Evolutionary conservation across 495 filamentous ascomycete species (phyloP).

Genomic region (Talaromyces wortmannii): DNA sequence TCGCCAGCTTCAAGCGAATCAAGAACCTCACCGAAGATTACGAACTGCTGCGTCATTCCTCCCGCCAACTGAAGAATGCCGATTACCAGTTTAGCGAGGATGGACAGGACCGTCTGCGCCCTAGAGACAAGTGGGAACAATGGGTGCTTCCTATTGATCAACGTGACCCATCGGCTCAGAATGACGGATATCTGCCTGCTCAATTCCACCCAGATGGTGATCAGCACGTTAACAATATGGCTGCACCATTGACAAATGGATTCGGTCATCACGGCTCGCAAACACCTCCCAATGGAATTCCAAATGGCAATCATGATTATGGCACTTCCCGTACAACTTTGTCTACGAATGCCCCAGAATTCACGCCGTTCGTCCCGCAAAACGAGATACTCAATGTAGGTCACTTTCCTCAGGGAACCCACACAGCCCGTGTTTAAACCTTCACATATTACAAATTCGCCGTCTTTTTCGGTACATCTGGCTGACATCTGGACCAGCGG

Average conservation of each 20-base stretch:
- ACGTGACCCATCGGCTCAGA: conserved; percentile 54
- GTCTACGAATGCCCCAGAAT: conserved; percentile 72
- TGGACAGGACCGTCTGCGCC: conserved; percentile 72
- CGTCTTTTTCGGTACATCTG: conserved; percentile 41
- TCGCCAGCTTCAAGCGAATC: conserved; percentile 81
- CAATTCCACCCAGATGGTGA: conserved; percentile 2
- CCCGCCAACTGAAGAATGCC: conserved; percentile 59
- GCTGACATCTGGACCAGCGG: conserved; percentile 40
- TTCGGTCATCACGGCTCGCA: conserved; percentile 8
- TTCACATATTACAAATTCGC: too few relatives aligned
- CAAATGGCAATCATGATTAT: conserved; percentile 35
- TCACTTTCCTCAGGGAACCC: conserved; percentile 10
- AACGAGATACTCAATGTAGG: conserved; percentile 38
- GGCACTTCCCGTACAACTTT: conserved; percentile 48
- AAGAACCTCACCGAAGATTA: conserved; percentile 65
- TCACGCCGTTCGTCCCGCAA: conserved; percentile 49
- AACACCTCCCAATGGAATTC: conserved; percentile 18
- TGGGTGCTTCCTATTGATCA: conserved; percentile 65
- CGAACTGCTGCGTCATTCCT: conserved; percentile 66
- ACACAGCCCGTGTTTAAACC: too few relatives aligned
- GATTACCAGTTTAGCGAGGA: conserved; percentile 67
- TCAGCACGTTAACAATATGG: conserved; percentile 19
- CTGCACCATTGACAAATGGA: conserved; percentile 23
- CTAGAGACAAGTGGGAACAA: conserved; percentile 67
- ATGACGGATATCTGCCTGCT: conserved; percentile 39